Evolutionary conservation across 2,329 filamentous ascomycete species (phyloP).

Genomic region (Coniochaeta ligniaria): DNA sequence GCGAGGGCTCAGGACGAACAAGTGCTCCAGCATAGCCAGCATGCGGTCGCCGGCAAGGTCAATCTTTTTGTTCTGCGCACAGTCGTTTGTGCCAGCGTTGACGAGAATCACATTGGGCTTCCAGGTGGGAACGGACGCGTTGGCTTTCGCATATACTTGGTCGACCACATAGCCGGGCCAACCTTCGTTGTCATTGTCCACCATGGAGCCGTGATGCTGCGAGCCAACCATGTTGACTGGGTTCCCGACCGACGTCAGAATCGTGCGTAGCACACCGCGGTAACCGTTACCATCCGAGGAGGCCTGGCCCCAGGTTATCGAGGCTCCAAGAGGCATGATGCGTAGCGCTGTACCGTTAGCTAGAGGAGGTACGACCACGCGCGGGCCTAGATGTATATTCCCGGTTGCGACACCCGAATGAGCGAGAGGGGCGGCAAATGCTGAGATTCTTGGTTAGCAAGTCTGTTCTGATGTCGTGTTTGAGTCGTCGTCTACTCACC

Average conservation of each 20-base stretch:
- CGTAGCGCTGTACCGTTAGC: slow-evolving; percentile 22
- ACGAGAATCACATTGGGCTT: slow-evolving; percentile 32
- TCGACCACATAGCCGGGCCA: slow-evolving; percentile 34
- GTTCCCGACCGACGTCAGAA: slow-evolving; percentile 25
- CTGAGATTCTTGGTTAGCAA: background rate
- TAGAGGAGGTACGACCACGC: slow-evolving; percentile 7
- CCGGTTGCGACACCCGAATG: background rate
- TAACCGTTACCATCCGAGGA: slow-evolving; percentile 32
- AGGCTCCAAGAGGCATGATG: slow-evolving; percentile 36
- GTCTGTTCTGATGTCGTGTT: background rate
- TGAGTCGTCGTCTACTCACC: background rate
- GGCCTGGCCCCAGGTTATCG: slow-evolving; percentile 29
- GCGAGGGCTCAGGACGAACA: slow-evolving; percentile 22
- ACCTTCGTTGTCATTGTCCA: slow-evolving; percentile 34
- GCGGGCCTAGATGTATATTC: background rate
- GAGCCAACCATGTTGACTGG: slow-evolving; percentile 32
- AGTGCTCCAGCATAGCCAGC: slow-evolving; percentile 24
- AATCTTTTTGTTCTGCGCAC: slow-evolving; percentile 23
- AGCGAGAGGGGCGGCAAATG: background rate
- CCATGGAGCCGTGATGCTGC: slow-evolving; percentile 29
- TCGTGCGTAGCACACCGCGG: slow-evolving; percentile 22
- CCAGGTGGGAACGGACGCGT: slow-evolving; percentile 18
- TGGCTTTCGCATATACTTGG: slow-evolving; percentile 26
- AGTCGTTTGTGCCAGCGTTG: slow-evolving; percentile 38
- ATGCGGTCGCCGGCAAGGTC: slow-evolving; percentile 22